A percentile compares a stretch with the other conserved stretches of the same genome.
Conservation (phyloP, 768 basidiomycete species). For the Leucogyrophana mollusca region DNA sequence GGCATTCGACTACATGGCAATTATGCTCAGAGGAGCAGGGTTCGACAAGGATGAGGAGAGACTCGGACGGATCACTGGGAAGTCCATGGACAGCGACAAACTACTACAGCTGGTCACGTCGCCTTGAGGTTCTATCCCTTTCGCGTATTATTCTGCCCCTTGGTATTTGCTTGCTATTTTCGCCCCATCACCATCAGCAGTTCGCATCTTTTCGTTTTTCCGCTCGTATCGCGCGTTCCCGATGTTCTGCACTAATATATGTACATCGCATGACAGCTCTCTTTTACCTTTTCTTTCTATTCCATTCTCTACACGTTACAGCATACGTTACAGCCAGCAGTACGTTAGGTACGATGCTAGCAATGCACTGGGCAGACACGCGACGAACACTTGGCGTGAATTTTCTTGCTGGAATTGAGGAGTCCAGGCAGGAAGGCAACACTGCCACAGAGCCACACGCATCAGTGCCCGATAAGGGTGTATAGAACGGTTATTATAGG, state of each 20-base stretch:
- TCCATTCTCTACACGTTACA: conserved; percentile 19
- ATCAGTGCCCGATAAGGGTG: no score
- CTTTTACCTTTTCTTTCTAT: neutral
- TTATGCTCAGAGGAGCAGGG: conserved; percentile 69
- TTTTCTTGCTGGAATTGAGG: no score
- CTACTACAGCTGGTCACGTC: conserved; percentile 49
- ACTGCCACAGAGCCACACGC: no score
- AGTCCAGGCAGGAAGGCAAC: no score
- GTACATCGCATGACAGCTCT: conserved; percentile 19
- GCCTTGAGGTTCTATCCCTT: neutral
- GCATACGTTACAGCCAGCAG: conserved; percentile 22
- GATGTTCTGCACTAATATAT: conserved; percentile 30
- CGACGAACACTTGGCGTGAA: no score
- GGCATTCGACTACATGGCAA: conserved; percentile 73
- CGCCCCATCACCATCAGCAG: conserved; percentile 4
- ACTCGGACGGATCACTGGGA: conserved; percentile 54
- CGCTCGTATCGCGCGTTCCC: conserved; percentile 23
- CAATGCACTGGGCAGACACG: neutral
- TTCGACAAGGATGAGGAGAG: conserved; percentile 57
- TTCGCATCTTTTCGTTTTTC: conserved; percentile 17
- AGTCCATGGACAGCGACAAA: conserved; percentile 59
- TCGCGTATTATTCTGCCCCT: conserved; percentile 11
- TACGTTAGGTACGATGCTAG: conserved; percentile 15
- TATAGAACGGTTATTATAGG: no score
- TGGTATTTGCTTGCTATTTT: conserved; percentile 13